Conservation (phyloP, 192 early-diverging fungal species). For the Piromyces finnis region DNA sequence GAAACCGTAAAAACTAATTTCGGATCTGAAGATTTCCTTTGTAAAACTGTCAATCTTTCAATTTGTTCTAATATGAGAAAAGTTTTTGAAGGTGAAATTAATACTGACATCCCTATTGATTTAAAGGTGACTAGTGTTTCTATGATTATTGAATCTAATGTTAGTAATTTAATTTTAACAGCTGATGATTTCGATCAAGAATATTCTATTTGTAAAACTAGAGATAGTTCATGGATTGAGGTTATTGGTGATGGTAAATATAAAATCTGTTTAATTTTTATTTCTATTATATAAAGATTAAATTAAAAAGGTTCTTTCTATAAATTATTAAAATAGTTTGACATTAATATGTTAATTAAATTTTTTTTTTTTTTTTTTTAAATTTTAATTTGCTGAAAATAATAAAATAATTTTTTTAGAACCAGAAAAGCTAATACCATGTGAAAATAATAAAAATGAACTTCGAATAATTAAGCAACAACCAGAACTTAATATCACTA, state of each 20-base stretch:
- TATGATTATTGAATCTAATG: neutral
- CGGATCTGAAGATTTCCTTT: neutral
- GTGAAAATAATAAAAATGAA: neutral
- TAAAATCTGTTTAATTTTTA: neutral
- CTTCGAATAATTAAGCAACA: neutral
- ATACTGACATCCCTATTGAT: neutral
- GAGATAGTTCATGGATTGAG: neutral
- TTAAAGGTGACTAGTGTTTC: neutral
- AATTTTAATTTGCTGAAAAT: too few relatives aligned
- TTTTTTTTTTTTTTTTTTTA: too few relatives aligned
- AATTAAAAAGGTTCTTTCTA: too few relatives aligned
- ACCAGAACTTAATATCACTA: neutral
- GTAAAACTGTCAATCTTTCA: neutral
- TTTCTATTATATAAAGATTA: too few relatives aligned
- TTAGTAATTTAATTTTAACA: neutral
- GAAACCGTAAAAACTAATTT: neutral
- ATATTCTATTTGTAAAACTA: neutral
- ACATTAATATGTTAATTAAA: too few relatives aligned
- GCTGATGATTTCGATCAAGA: neutral
- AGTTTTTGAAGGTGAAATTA: neutral
- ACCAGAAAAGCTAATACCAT: neutral
- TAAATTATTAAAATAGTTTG: too few relatives aligned
- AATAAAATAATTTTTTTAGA: too few relatives aligned
- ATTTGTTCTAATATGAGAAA: neutral
- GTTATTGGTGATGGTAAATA: neutral